Conservation (phyloP, 805 yeast species). For the Ogataea zsoltii region DNA sequence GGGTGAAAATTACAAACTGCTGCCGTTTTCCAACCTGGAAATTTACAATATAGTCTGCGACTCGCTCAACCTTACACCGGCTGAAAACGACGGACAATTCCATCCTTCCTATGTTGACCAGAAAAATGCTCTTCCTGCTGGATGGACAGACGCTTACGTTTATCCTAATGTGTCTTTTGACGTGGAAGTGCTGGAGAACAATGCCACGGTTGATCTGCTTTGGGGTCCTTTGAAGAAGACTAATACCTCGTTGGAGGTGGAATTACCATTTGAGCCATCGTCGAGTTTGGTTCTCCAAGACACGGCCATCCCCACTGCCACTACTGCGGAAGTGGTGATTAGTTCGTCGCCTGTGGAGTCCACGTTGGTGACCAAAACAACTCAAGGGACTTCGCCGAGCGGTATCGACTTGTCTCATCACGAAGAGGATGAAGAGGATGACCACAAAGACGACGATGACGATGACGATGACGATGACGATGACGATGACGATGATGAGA, state of each 20-base stretch:
- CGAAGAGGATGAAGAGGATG: too few species aligned
- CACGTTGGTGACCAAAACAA: not conserved
- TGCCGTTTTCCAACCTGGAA: slow-evolving; percentile 73
- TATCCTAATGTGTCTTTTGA: slow-evolving; percentile 55
- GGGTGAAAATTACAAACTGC: slow-evolving; percentile 37
- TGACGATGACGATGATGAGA: slow-evolving; percentile 21
- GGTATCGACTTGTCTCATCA: too few species aligned
- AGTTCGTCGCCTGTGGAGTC: not conserved
- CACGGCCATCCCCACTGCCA: slow-evolving; percentile 6
- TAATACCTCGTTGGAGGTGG: slow-evolving; percentile 5
- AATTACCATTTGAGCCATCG: slow-evolving; percentile 12
- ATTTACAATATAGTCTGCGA: slow-evolving; percentile 77
- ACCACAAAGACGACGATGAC: too few species aligned
- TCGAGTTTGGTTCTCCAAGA: slow-evolving; percentile 5
- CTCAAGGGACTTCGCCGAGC: too few species aligned
- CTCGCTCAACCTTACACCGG: slow-evolving; percentile 51
- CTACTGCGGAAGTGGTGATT: slow-evolving; percentile 8
- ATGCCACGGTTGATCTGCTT: slow-evolving; percentile 53
- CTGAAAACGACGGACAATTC: slow-evolving; percentile 59
- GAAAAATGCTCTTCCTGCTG: slow-evolving; percentile 35
- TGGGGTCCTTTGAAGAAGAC: slow-evolving; percentile 23
- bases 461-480: slow-evolving; percentile 17
- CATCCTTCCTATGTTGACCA: slow-evolving; percentile 27
- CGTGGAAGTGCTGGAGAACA: slow-evolving; percentile 41
- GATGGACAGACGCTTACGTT: slow-evolving; percentile 47